Conservation (phyloP, 2,329 filamentous ascomycete species). For the Neocucurbitaria cava region DNA sequence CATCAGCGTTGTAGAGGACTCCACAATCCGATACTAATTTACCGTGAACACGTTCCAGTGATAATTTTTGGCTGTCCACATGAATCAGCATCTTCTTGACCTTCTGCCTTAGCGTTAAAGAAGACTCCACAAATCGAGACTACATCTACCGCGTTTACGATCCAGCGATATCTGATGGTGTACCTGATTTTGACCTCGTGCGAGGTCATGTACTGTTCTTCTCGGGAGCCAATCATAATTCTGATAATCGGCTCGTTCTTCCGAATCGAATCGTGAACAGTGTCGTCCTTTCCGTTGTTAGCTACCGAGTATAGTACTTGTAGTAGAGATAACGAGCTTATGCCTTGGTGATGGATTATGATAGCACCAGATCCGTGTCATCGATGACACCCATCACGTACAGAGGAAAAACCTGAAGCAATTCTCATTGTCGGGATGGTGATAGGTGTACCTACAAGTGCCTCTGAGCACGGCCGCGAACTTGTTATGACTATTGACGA, state of each 20-base stretch:
- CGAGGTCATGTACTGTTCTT: background rate
- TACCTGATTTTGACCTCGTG: background rate
- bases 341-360: no score
- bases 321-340: no score
- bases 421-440: no score
- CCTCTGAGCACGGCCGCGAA: no score
- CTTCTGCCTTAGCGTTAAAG: background rate
- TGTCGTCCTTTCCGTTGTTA: no score
- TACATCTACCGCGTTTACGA: background rate
- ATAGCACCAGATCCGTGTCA: no score
- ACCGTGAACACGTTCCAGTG: background rate
- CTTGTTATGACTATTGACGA: no score
- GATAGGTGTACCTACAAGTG: no score
- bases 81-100: background rate
- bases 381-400: no score
- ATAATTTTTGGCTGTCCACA: background rate
- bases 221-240: background rate
- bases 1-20: background rate
- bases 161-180: background rate
- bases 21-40: background rate
- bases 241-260: background rate
- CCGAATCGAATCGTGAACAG: background rate
- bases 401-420: no score
- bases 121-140: background rate
- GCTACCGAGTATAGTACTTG: no score